Evolutionary conservation across 805 yeast genomes (phyloP).

Genomic region (Zygoascus flipseniorum): DNA sequence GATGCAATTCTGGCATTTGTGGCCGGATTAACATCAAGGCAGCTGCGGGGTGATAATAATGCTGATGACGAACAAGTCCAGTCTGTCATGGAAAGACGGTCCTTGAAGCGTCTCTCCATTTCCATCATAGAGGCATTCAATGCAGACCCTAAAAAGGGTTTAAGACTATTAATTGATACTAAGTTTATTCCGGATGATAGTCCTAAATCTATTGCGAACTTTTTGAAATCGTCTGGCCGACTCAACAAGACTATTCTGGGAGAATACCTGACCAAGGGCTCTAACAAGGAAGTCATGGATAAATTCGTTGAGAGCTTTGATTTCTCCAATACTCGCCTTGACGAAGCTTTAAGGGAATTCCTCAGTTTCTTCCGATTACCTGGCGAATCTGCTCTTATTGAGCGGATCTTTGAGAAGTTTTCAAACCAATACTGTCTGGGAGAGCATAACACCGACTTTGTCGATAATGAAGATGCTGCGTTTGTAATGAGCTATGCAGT

Average conservation of each 20-base stretch:
- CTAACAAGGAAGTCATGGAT: slow-evolving; percentile 48
- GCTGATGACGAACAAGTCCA: slow-evolving; percentile 10
- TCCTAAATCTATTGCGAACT: slow-evolving; percentile 57
- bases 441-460: slow-evolving; percentile 36
- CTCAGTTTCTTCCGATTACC: slow-evolving; percentile 83
- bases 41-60: slow-evolving; percentile 11
- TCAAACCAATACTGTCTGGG: slow-evolving; percentile 70
- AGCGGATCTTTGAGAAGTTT: slow-evolving; percentile 79
- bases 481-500: slow-evolving; percentile 86
- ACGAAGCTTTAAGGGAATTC: slow-evolving; percentile 80
- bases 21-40: slow-evolving; percentile 46
- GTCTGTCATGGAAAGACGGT: slow-evolving; percentile 13
- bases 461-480: slow-evolving; percentile 78
- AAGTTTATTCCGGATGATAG: slow-evolving; percentile 49
- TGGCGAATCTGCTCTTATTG: slow-evolving; percentile 97
- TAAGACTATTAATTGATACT: slow-evolving; percentile 51
- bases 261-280: slow-evolving; percentile 72
- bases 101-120: slow-evolving; percentile 62
- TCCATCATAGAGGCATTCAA: slow-evolving; percentile 70
- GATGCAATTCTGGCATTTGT: slow-evolving; percentile 76
- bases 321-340: slow-evolving; percentile 72
- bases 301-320: slow-evolving; percentile 66
- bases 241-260: slow-evolving; percentile 85
- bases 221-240: slow-evolving; percentile 71
- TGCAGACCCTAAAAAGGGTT: slow-evolving; percentile 68